These are phyloP conservation scores for Coleophoma eucalyptorum DNA, from an alignment of 2,329 filamentous ascomycete genomes.

Conservation along the genomic window DNA sequence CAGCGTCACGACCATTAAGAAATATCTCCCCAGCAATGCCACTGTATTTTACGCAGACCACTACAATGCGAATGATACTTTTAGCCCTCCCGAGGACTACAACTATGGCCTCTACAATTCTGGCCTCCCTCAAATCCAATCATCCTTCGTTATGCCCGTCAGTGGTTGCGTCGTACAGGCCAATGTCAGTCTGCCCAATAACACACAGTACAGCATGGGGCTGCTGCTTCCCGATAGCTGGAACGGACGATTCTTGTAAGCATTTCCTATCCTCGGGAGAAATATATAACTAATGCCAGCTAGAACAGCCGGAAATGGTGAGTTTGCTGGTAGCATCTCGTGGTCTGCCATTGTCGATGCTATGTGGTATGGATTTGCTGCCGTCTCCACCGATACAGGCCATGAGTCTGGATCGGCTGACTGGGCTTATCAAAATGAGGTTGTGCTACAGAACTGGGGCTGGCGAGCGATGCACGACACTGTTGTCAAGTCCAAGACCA, in stretches of 20 bases:
- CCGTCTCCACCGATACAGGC: slow-evolving; percentile 37
- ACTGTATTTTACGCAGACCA: neutral
- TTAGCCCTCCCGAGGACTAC: neutral
- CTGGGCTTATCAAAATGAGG: no score
- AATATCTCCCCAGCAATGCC: neutral
- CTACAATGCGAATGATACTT: neutral
- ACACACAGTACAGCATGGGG: no score
- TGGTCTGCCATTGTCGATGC: slow-evolving; percentile 40
- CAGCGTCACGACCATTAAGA: neutral
- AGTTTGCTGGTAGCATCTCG: slow-evolving; percentile 42
- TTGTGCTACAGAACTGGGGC: slow-evolving; percentile 31
- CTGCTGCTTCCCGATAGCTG: neutral
- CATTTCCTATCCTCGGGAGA: neutral
- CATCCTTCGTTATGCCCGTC: neutral
- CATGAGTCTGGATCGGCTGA: no score
- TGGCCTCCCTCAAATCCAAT: no score
- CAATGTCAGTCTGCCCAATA: neutral
- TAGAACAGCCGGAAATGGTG: slow-evolving; percentile 33
- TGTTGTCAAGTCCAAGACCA: no score
- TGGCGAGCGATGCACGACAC: slow-evolving; percentile 13
- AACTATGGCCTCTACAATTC: neutral
- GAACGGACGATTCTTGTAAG: neutral
- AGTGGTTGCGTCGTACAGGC: neutral
- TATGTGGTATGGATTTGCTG: slow-evolving; percentile 34
- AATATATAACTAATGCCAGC: neutral